Percentiles rank a stretch among this genome's conserved stretches.
These are phyloP conservation scores for Xylaria sp. DNA, from an alignment of 2,329 filamentous ascomycete species.

Conservation along the genomic window DNA sequence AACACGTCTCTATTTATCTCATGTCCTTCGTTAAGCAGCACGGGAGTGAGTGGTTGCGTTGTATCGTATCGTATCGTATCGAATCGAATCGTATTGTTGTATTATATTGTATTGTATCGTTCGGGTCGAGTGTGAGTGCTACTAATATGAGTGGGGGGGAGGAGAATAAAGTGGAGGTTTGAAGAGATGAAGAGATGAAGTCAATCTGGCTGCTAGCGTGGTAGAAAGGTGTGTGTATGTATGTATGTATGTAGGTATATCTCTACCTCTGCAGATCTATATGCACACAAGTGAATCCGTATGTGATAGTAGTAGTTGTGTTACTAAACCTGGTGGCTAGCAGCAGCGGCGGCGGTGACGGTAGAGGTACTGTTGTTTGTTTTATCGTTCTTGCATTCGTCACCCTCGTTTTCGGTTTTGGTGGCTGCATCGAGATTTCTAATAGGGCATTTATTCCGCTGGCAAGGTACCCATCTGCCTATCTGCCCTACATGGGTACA, in stretches of 20 bases:
- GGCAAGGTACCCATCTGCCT: neutral
- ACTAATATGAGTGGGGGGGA: neutral
- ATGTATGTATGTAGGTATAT: neutral
- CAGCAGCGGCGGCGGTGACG: neutral
- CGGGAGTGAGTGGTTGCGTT: neutral
- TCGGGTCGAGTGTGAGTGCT: neutral
- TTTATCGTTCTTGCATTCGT: constrained; percentile 4
- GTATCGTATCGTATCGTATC: neutral
- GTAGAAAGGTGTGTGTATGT: neutral
- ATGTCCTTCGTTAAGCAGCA: neutral
- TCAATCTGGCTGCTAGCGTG: neutral
- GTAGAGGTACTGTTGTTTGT: neutral
- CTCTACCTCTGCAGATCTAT: neutral
- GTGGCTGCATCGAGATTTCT: constrained; percentile 17
- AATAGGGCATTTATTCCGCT: neutral
- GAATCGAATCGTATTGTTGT: too few species aligned
- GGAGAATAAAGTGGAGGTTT: neutral
- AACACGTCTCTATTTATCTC: neutral
- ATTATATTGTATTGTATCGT: neutral
- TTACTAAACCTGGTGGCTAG: neutral
- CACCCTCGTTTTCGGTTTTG: neutral
- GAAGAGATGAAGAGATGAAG: neutral
- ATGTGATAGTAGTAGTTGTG: neutral
- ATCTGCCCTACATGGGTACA: neutral
- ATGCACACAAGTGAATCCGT: neutral